A percentile compares a stretch with the other conserved stretches of the same genome.
Conservation (phyloP, 2,329 filamentous ascomycete species). For the Aspergillus niger region DNA sequence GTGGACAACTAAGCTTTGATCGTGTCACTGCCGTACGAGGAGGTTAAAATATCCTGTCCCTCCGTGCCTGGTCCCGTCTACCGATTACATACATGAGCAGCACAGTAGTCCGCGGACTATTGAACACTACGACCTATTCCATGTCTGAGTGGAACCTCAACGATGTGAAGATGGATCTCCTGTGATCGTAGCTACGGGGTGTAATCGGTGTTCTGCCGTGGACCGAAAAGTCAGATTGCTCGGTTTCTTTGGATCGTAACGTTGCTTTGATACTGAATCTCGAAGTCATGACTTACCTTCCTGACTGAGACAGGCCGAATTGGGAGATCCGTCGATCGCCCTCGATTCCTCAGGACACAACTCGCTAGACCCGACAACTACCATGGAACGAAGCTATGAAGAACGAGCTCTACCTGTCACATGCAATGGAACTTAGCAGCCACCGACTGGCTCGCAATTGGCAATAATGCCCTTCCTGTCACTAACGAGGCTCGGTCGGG, state of each 20-base stretch:
- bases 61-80: not conserved
- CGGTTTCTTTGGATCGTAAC: not conserved
- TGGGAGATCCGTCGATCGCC: not conserved
- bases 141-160: not conserved
- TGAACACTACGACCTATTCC: not conserved
- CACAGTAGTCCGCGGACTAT: not conserved
- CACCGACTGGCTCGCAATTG: not conserved
- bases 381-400: not conserved
- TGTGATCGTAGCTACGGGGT: not conserved
- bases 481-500: not conserved
- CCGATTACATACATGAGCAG: conserved; percentile 1
- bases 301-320: not conserved
- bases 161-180: not conserved
- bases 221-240: not conserved
- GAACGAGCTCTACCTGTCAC: not conserved
- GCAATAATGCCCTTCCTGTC: not conserved
- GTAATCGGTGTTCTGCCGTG: not conserved
- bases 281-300: not conserved
- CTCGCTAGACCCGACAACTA: not conserved
- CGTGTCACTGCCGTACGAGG: not conserved
- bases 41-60: not conserved
- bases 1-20: conserved; percentile 7
- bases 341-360: not conserved
- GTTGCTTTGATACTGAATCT: not conserved
- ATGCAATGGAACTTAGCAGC: not conserved